Evolutionary conservation across 2,329 filamentous ascomycete species (phyloP).

Genomic region (Ceratocystis cubensis): DNA sequence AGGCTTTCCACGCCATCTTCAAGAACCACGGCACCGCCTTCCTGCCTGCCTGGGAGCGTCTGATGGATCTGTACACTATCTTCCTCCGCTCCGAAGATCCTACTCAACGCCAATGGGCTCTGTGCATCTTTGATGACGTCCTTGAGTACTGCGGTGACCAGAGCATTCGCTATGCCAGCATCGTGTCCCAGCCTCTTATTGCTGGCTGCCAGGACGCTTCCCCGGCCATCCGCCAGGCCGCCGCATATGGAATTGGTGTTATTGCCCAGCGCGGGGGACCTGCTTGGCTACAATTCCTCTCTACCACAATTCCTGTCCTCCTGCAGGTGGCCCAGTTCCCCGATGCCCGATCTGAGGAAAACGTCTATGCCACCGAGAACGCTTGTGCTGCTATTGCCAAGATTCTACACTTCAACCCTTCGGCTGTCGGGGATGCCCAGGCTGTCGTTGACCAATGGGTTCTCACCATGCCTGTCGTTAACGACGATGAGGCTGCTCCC

Average conservation of each 20-base stretch:
- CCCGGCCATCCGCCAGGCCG: conserved; percentile 86
- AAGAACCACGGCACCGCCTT: conserved; percentile 85
- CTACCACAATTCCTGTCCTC: conserved; percentile 63
- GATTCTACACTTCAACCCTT: conserved; percentile 79
- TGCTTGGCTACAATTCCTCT: conserved; percentile 78
- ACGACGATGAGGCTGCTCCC: conserved; percentile 93
- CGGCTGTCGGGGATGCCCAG: conserved; percentile 62
- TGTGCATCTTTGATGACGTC: conserved; percentile 97
- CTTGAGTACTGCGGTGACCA: conserved; percentile 89
- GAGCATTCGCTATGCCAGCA: conserved; percentile 72
- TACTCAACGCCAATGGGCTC: conserved; percentile 94
- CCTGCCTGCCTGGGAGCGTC: conserved; percentile 73
- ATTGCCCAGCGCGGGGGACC: conserved; percentile 84
- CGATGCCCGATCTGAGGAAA: conserved; percentile 77
- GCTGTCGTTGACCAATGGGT: conserved; percentile 76
- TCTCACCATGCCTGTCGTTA: conserved; percentile 77
- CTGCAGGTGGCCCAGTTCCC: conserved; percentile 74
- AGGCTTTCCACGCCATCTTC: conserved; percentile 97
- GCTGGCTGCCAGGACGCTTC: conserved; percentile 76
- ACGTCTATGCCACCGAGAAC: conserved; percentile 95
- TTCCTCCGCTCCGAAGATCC: conserved; percentile 74
- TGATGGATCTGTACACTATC: conserved; percentile 71
- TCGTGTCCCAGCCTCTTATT: conserved; percentile 77
- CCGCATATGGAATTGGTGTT: conserved; percentile 89
- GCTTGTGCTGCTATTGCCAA: conserved; percentile 94